Evolutionary conservation across 2,329 filamentous ascomycete genomes (phyloP), one percentile per base, ranked within the genome.

Genomic region (Trichophyton mentagrophytes): DNA sequence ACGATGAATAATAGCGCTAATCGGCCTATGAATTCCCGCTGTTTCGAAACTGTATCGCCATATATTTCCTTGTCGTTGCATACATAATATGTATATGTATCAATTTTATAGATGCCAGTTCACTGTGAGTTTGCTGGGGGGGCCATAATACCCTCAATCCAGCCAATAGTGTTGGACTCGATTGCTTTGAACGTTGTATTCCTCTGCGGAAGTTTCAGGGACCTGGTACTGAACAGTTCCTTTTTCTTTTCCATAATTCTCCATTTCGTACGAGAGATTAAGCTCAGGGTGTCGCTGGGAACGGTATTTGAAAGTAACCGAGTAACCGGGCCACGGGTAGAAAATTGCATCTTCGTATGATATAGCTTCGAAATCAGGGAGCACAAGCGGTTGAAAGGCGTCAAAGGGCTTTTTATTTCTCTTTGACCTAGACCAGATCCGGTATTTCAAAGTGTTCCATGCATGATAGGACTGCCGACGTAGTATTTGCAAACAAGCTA

Each of bases 251-350:
- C n/a, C 27, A 3, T 55, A n/a, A n/a, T 44, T 44, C 40, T 44
- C 40, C 40, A 44, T 55, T 55, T 55, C 51, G 51, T 55, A 15
- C 27, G 51, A 55, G 51, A 55, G 51, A 55, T 36, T 55, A 55
- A 36, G 51, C 51, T 55, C 27, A 25, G 17, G 13, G 33, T 55
- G 51, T 27, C 22, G 8, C 51, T 55, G 51, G 51, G 27, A 53
- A 53, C 49, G 49, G 51, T 36, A n/a, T 55, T 55, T 13, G 27
- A 55, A 33, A 30, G 6, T 36, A 55, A 33, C 51, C 20, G 25
- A 27, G 15, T 27, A 36, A 15, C 13, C 15, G 51, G 51, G 15
- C 27, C 13, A 9, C 51, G 51, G 51, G 30, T 36, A 36, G 51
- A 15, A 17, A 27, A 33, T 55, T 55, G 49, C 27, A 33, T n/a